Conservation (phyloP, 306 rosid species). For the Datisca glomerata region DNA sequence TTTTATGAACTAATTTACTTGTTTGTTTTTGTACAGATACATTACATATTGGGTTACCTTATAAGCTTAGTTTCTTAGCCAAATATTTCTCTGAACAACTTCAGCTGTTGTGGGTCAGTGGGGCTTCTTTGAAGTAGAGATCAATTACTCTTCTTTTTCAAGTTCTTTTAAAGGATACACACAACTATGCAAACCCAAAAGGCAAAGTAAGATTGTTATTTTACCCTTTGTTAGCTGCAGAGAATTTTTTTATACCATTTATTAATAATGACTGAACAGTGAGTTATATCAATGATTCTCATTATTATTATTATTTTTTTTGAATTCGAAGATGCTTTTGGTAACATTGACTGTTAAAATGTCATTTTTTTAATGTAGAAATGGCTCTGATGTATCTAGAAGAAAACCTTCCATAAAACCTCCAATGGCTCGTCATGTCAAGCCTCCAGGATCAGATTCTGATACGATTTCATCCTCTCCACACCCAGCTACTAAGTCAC, state of each 20-base stretch:
- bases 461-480: constrained; percentile 29
- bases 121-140: constrained; percentile 20
- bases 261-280: no score
- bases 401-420: constrained; percentile 48
- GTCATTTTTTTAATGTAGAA: constrained; percentile 13
- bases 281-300: no score
- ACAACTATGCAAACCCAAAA: constrained; percentile 66
- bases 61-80: constrained; percentile 31
- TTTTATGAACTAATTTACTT: constrained; percentile 4
- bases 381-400: constrained; percentile 38
- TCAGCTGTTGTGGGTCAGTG: constrained; percentile 61
- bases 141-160: constrained; percentile 4
- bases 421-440: constrained; percentile 33
- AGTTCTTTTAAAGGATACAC: constrained; percentile 5
- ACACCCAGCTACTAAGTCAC: constrained; percentile 28
- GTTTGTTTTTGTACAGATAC: constrained; percentile 1
- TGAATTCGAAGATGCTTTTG: background rate
- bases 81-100: constrained; percentile 22
- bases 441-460: constrained; percentile 36
- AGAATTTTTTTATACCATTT: no score
- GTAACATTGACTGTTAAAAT: background rate
- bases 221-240: background rate
- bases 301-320: no score
- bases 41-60: constrained; percentile 16
- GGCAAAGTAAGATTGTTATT: constrained; percentile 43